These are phyloP conservation scores for Pilobolus umbonatus DNA, from an alignment of 192 early-diverging fungal genomes.

Conservation along the genomic window DNA sequence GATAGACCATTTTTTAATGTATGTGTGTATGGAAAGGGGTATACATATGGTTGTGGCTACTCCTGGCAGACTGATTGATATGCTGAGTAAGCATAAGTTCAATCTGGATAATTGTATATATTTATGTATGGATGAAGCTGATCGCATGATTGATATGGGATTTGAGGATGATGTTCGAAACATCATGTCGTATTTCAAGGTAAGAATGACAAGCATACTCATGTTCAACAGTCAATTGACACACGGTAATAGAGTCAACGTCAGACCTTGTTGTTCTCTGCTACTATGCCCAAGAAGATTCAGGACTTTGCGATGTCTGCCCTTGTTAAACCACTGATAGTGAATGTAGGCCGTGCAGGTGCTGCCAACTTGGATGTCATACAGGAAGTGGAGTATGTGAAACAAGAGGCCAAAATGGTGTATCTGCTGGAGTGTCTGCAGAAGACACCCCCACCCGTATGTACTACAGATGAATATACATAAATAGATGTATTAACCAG, in stretches of 20 bases:
- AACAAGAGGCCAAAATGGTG: conserved; percentile 91
- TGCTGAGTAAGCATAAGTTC: conserved; percentile 83
- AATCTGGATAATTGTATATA: conserved; percentile 86
- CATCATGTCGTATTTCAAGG: conserved; percentile 91
- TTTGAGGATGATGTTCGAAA: conserved; percentile 97
- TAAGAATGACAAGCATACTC: conserved; percentile 8
- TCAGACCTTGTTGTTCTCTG: conserved; percentile 90
- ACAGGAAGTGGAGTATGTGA: conserved; percentile 97
- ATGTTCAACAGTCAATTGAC: background rate
- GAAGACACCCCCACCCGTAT: conserved; percentile 91
- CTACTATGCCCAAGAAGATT: conserved; percentile 95
- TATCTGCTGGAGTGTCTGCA: conserved; percentile 94
- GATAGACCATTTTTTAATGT: no score
- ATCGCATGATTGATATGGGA: conserved; percentile 98
- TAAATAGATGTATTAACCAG: conserved; percentile 3
- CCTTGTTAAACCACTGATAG: conserved; percentile 82
- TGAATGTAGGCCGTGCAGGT: conserved; percentile 98
- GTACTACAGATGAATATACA: conserved; percentile 9
- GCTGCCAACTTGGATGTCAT: conserved; percentile 95
- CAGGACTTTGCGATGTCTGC: conserved; percentile 92
- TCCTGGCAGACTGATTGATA: conserved; percentile 90
- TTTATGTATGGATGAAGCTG: conserved; percentile 96
- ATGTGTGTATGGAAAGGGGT: conserved; percentile 44
- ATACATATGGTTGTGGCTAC: conserved; percentile 95
- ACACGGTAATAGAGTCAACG: conserved; percentile 61